Base-by-base conservation (phyloP, 2,329 filamentous ascomycete genomes). In the Paraphaeosphaeria minitans region DNA sequence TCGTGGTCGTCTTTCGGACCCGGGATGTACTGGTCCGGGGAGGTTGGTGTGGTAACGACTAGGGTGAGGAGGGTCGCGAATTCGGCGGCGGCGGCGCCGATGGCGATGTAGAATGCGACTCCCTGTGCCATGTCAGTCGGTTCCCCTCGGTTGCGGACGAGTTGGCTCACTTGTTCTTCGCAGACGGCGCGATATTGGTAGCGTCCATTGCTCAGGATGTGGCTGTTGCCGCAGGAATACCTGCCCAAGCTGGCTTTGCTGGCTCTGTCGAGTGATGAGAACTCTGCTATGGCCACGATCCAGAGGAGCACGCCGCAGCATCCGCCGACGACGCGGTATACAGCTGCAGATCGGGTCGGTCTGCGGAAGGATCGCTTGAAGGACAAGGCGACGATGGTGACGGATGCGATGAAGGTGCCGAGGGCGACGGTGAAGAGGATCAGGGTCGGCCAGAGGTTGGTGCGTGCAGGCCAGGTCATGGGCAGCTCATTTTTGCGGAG, bases 181-280 rank as follows among this genome's bases (percentile, higher is more conserved):
- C 74, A 77, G 49, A 77, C 73, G 29, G 71, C 70, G 61, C 72
- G 72, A 56, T 77, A 77, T 51, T 76, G 73, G 60, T 70, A 75
- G 5, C 73, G 67, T 0, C 74, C 74, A 53, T 76, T 75, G 58
- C 71, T 75, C 65, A 75, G 61, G 24, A 71, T 61, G 50, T 70
- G 69, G 55, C 66, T 65, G 63, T 75, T 70, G 13, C 65, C 71
- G 64, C 74, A 77, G 37, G 74, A 68, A 60, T 76, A 77, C 10
- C 69, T 69, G 21, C 69, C 72, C 57, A 77, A 54, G 60, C 74
- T 76, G 35, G 73, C 73, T 55, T 75, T 75, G 66, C 70, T 75
- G n/a, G 68, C 67, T 58, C 65, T 69, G 63, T 76, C 68, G 9
- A 77, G 62, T 54, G 75, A 58, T n/a, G 70, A 65, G 66, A 71